These are phyloP conservation scores for Diutina ranongensis DNA, from an alignment of 1,139 yeast species.

Conservation along the genomic window DNA sequence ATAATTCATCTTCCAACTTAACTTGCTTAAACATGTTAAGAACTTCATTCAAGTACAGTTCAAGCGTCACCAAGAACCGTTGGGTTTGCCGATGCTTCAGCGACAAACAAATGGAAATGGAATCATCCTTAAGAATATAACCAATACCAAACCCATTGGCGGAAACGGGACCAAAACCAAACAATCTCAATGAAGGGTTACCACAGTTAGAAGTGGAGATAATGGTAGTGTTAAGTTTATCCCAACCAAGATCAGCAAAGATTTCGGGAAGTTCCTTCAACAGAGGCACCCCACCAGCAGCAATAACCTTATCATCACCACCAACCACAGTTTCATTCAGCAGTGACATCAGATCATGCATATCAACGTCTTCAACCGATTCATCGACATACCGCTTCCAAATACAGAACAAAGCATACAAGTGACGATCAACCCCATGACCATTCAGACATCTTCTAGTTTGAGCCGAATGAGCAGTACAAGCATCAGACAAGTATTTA, in stretches of 20 bases:
- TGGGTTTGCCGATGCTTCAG: constrained; percentile 87
- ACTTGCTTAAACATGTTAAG: constrained; percentile 42
- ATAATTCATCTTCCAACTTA: constrained; percentile 8
- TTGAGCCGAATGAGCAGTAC: constrained; percentile 54
- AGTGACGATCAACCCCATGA: constrained; percentile 81
- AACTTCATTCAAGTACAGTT: constrained; percentile 56
- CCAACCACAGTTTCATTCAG: constrained; percentile 13
- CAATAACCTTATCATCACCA: constrained; percentile 8
- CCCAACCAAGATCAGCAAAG: constrained; percentile 70
- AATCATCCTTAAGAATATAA: constrained; percentile 76
- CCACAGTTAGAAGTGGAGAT: constrained; percentile 43
- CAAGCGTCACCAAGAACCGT: constrained; percentile 66
- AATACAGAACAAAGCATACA: constrained; percentile 77
- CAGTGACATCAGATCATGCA: constrained; percentile 8
- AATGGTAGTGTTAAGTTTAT: constrained; percentile 44
- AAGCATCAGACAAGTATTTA: constrained; percentile 51
- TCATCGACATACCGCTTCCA: constrained; percentile 66
- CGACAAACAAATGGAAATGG: constrained; percentile 76
- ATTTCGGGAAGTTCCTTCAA: constrained; percentile 10
- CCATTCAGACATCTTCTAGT: constrained; percentile 66
- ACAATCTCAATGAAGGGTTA: constrained; percentile 74
- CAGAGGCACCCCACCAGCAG: constrained; percentile 7
- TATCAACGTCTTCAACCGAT: constrained; percentile 11
- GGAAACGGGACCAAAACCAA: constrained; percentile 89
- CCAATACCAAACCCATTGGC: constrained; percentile 91